Evolutionary conservation across 108 stramenopile genomes (phyloP), one percentile per base, ranked within the genome.

Genomic region (Conticribra guillardii): DNA sequence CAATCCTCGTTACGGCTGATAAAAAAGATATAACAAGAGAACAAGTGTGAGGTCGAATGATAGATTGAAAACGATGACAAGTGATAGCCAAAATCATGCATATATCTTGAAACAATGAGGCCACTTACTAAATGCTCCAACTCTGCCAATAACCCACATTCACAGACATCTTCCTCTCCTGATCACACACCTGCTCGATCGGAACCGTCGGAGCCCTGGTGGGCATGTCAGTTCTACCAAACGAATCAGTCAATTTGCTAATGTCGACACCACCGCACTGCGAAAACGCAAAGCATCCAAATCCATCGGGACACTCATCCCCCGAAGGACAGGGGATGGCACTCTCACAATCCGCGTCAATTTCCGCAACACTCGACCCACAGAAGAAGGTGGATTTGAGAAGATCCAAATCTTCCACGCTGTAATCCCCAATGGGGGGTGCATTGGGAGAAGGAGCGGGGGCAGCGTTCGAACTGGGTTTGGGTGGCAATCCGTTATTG

Each of bases 71-170:
- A 31, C n/a, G n/a, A n/a, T n/a, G n/a, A n/a, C n/a, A n/a, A n/a
- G n/a, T n/a, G n/a, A n/a, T n/a, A n/a, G n/a, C n/a, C n/a, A n/a
- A n/a, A n/a, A n/a, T n/a, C n/a, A n/a, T n/a, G n/a, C n/a, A n/a
- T n/a, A n/a, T n/a, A n/a, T n/a, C n/a, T n/a, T n/a, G n/a, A n/a
- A n/a, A n/a, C n/a, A n/a, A n/a, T n/a, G n/a, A n/a, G n/a, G n/a
- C 15, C 56, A 69, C 75, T 80, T 47, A 74, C 73, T 72, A 76
- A 34, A 81, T 61, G 29, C 73, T 74, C 77, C 77, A 81, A 64
- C 75, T 76, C 70, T 81, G 80, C 71, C 75, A 81, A 56, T 81
- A 81, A 8, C 75, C 80, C 37, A 81, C 4, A 55, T 77, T 76
- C 37, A 81, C 80, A 54, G 60, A 57, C 77, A 79, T 79, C 53